phyloP scores from a whole-genome alignment of 768 basidiomycete species.

The Tephrocybe sp. region DNA sequence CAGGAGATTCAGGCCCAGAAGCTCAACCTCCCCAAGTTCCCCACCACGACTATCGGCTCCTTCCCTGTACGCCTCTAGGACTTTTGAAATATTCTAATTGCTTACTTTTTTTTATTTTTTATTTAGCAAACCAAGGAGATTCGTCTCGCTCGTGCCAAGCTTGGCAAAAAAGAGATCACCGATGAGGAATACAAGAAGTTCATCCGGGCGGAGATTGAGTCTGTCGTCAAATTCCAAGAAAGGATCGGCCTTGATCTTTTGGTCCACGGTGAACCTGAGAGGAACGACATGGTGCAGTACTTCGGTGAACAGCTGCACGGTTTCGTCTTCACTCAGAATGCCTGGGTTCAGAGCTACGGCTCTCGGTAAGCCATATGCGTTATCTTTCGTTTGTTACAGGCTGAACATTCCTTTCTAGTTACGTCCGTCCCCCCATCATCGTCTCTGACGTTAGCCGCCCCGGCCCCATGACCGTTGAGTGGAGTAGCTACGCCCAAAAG shows the following conservation, averaged over 20 bases:
- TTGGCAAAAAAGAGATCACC: constrained; percentile 88
- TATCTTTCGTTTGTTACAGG: background rate
- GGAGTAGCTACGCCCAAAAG: constrained; percentile 96
- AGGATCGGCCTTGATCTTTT: constrained; percentile 92
- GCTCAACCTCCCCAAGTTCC: constrained; percentile 93
- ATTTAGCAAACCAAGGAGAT: constrained; percentile 97
- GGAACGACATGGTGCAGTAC: constrained; percentile 99
- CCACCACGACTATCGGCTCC: constrained; percentile 97
- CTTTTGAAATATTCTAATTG: background rate
- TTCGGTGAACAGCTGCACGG: constrained; percentile 95
- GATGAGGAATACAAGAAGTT: constrained; percentile 90
- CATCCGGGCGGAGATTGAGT: constrained; percentile 96
- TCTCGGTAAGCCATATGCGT: constrained; percentile 63
- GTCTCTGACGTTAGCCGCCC: constrained; percentile 97
- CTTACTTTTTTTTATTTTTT: constrained; percentile 14
- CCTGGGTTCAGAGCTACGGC: constrained; percentile 99
- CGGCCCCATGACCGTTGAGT: constrained; percentile 90
- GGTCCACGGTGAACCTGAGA: constrained; percentile 98
- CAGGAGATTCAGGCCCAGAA: constrained; percentile 86
- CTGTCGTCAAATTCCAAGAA: constrained; percentile 96
- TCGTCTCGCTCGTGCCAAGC: constrained; percentile 93
- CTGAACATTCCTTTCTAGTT: constrained; percentile 41
- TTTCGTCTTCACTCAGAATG: constrained; percentile 98
- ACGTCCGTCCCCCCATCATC: constrained; percentile 97
- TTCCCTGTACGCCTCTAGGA: constrained; percentile 70